These are phyloP conservation scores for Cyberlindnera nakhonratchasimensis DNA, from an alignment of 805 yeast genomes.

Conservation along the genomic window DNA sequence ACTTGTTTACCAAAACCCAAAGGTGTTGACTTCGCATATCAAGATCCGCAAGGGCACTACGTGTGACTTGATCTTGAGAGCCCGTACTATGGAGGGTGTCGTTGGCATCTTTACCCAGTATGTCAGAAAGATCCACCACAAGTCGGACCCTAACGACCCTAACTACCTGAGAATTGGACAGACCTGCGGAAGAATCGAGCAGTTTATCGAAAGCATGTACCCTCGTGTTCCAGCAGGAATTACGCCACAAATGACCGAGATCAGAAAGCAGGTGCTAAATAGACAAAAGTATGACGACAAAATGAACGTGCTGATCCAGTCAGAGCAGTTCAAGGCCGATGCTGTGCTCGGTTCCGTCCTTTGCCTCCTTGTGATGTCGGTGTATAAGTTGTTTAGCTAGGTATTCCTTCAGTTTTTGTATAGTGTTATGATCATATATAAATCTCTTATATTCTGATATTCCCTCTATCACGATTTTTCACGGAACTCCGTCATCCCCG, in stretches of 20 bases:
- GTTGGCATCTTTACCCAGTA: constrained; percentile 74
- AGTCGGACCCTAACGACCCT: constrained; percentile 78
- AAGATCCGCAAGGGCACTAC: constrained; percentile 92
- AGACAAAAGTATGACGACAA: constrained; percentile 41
- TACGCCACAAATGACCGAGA: constrained; percentile 35
- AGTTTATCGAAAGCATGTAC: constrained; percentile 74
- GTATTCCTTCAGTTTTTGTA: neutral
- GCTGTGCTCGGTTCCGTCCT: constrained; percentile 16
- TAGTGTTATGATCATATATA: neutral
- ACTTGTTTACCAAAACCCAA: constrained; percentile 74
- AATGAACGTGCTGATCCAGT: constrained; percentile 23
- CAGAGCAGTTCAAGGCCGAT: constrained; percentile 28
- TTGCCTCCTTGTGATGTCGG: neutral
- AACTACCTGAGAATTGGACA: constrained; percentile 81
- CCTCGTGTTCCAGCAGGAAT: constrained; percentile 64
- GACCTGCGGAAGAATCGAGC: constrained; percentile 84
- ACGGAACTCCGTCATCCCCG: neutral
- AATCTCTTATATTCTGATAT: too few species aligned
- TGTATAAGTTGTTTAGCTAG: neutral
- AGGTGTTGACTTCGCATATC: constrained; percentile 65
- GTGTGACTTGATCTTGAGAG: constrained; percentile 64
- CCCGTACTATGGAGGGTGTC: constrained; percentile 73
- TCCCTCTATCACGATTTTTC: neutral
- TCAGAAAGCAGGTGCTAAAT: constrained; percentile 38
- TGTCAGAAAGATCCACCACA: constrained; percentile 71